phyloP scores from a whole-genome alignment of 345 rosid genomes.

The Durio zibethinus region DNA sequence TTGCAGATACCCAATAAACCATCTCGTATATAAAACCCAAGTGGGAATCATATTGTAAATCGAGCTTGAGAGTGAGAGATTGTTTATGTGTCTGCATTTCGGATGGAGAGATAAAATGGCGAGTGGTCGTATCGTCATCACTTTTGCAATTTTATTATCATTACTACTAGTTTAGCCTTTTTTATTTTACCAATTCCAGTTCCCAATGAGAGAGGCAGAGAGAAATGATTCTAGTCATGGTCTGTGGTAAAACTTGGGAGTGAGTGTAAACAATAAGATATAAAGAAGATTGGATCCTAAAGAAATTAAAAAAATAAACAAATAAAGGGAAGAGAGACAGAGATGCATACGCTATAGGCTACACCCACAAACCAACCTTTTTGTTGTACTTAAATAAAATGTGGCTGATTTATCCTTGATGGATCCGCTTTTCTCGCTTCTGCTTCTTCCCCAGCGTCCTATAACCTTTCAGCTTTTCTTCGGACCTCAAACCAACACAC shows the following conservation, averaged over 20 bases:
- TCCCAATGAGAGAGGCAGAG: conserved; percentile 25
- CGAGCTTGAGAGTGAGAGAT: conserved; percentile 5
- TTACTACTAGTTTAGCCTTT: not conserved
- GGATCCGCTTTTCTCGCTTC: conserved; percentile 45
- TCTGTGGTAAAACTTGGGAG: conserved; percentile 37
- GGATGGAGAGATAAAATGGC: not conserved
- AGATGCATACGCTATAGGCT: not conserved
- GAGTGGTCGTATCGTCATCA: conserved; percentile 44
- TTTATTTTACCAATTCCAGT: conserved; percentile 19
- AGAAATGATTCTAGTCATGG: conserved; percentile 9
- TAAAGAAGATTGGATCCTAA: no score
- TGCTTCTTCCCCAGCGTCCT: conserved; percentile 22
- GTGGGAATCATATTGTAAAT: conserved; percentile 26
- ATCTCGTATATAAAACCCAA: conserved; percentile 16
- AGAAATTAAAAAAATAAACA: not conserved
- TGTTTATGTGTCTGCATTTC: not conserved
- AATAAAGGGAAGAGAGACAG: not conserved
- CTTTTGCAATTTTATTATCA: conserved; percentile 1
- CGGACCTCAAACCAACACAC: not conserved
- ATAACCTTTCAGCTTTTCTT: conserved; percentile 9
- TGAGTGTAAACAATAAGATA: conserved; percentile 21
- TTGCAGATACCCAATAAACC: conserved; percentile 47
- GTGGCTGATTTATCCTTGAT: conserved; percentile 27
- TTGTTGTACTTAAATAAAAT: conserved; percentile 13
- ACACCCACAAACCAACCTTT: not conserved